Base-by-base conservation (phyloP, 2,329 filamentous ascomycete species). In the Nemania diffusa region DNA sequence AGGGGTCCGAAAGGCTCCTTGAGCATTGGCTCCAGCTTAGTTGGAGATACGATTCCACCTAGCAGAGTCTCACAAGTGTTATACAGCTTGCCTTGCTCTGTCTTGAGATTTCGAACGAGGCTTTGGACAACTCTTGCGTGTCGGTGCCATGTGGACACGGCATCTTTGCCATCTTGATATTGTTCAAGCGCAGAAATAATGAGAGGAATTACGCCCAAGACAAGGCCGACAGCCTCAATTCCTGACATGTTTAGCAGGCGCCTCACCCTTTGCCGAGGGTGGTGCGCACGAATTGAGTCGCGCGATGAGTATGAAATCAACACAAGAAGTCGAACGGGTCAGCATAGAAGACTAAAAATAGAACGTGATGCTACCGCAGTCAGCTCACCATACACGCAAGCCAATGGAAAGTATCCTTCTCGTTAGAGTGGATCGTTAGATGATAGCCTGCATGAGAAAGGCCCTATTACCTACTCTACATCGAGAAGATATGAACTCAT, bases 31-130 rank as follows among this genome's bases (percentile, higher is more conserved):
- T 46, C 46, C 5, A 64, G 24, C 37, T 46, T 58, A 44, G 48
- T 17, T 6, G 55, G 32, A 4, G 56, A 17, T 22, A 64, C 53
- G 9, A 64, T 59, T 46, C 62, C 62, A 5, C 55, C 55, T 2
- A 64, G 26, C 5, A 64, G 27, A 44, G 46, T 58, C 37, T 64
- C 62, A 11, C 62, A 64, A 15, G 56, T 59, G 42, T 64, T 64
- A 22, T 58, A 53, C 44, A 64, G 8, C 11, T 53, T 58, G 29
- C 53, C 62, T 5, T 46, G 62, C 24, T 64, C 62, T 52, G 62
- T 64, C n/a, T 51, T 58, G 3, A 64, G 62, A 27, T 64, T 59
- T 7, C 62, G 55, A 6, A 24, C 11, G 13, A 64, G 44, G 20
- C 62, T 64, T 53, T 55, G 55, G 7, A 53, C 11, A n/a, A 58